phyloP scores from a whole-genome alignment of 352 stramenopile genomes.

The Thalassiosira gravida region DNA sequence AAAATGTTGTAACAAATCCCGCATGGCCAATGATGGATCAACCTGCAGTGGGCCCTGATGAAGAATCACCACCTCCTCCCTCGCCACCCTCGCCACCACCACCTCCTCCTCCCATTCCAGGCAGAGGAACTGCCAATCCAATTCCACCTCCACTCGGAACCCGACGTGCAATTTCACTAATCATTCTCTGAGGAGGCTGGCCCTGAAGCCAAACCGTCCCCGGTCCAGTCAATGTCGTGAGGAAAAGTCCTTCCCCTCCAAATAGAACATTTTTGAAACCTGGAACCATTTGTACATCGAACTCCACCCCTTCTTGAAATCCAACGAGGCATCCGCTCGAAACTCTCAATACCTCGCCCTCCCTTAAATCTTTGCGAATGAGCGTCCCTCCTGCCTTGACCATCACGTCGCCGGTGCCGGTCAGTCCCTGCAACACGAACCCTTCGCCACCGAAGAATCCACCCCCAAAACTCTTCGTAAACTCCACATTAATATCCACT shows the following conservation, averaged over 20 bases:
- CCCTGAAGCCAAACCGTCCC: conserved; percentile 91
- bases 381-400: conserved; percentile 90
- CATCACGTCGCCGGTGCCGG: conserved; percentile 89
- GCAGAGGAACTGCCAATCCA: conserved; percentile 90
- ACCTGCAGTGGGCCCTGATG: conserved; percentile 8
- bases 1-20: too few relatives aligned
- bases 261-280: conserved; percentile 94
- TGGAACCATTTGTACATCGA: conserved; percentile 90
- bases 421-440: conserved; percentile 93
- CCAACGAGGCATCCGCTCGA: conserved; percentile 91
- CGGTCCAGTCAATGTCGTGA: conserved; percentile 91
- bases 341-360: conserved; percentile 90
- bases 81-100: conserved; percentile 60
- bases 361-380: conserved; percentile 88
- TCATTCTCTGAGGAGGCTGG: conserved; percentile 91
- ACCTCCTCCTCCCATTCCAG: conserved; percentile 74
- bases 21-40: conserved; percentile 1
- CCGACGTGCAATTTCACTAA: conserved; percentile 90
- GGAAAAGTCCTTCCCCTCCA: conserved; percentile 91
- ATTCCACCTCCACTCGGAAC: conserved; percentile 87
- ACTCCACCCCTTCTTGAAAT: conserved; percentile 81
- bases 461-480: conserved; percentile 88
- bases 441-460: conserved; percentile 94
- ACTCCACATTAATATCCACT: conserved; percentile 92
- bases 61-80: conserved; percentile 40